Conservation (phyloP, 2,329 filamentous ascomycete genomes). For the Chaetomiaceae sp. region DNA sequence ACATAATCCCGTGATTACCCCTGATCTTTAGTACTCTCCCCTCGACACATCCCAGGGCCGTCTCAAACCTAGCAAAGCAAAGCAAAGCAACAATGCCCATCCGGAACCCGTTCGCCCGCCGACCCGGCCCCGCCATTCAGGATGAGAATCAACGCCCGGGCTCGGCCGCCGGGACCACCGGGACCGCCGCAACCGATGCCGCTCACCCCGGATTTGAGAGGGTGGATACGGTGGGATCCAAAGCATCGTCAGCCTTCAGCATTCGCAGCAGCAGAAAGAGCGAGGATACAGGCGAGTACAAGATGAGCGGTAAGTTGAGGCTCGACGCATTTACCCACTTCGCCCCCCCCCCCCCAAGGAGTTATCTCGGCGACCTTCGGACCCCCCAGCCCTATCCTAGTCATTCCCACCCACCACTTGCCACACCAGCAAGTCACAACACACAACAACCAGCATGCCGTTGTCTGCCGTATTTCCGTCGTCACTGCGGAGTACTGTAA, state of each 20-base stretch:
- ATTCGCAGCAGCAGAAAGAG: slow-evolving; percentile 54
- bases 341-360: neutral
- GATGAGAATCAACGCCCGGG: slow-evolving; percentile 52
- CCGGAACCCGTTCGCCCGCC: slow-evolving; percentile 67
- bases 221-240: slow-evolving; percentile 59
- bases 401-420: neutral
- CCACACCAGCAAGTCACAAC: neutral
- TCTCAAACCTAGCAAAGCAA: too few species aligned
- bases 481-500: too few species aligned
- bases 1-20: neutral
- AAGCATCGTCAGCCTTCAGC: slow-evolving; percentile 58
- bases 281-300: slow-evolving; percentile 67
- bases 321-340: slow-evolving; percentile 2
- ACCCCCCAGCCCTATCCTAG: neutral
- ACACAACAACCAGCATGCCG: neutral
- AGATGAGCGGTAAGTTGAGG: slow-evolving; percentile 75
- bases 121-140: slow-evolving; percentile 43
- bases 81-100: slow-evolving; percentile 69
- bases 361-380: slow-evolving; percentile 10
- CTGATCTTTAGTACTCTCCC: neutral
- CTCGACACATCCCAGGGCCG: neutral
- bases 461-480: neutral
- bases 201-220: slow-evolving; percentile 54
- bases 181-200: slow-evolving; percentile 31
- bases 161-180: slow-evolving; percentile 31